Conservation (phyloP, 139 green algal genomes). For the Micractinium sp. region DNA sequence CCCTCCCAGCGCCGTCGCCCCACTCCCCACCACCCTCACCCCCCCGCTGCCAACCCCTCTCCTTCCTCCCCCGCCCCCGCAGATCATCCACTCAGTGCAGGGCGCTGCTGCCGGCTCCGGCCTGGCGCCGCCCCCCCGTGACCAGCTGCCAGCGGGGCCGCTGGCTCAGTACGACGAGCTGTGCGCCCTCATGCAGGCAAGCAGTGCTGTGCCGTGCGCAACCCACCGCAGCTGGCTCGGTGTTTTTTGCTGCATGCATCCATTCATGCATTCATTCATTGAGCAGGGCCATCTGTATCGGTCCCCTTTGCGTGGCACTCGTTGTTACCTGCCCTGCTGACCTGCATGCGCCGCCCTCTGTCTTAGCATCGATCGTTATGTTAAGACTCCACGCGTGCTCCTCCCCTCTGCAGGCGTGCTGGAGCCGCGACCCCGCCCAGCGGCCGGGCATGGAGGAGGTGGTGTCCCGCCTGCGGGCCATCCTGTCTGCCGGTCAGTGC, state of each 20-base stretch:
- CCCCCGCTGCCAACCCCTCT: not conserved
- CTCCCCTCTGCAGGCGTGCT: constrained; percentile 31
- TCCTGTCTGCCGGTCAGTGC: not conserved
- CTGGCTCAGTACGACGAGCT: constrained; percentile 3
- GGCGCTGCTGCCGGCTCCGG: not conserved
- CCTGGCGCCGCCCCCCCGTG: constrained; percentile 8
- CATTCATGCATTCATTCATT: no score
- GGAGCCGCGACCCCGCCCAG: constrained; percentile 15
- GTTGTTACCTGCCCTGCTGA: no score
- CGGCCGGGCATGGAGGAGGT: constrained; percentile 33
- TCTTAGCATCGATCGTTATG: not conserved
- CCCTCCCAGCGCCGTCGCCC: no score
- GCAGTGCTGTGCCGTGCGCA: no score
- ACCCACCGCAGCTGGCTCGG: no score
- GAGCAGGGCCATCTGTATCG: no score
- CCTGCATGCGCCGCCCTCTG: no score
- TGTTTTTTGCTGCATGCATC: no score
- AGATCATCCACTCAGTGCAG: constrained; percentile 37
- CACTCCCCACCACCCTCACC: not conserved
- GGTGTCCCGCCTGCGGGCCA: not conserved
- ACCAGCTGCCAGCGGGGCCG: constrained; percentile 10
- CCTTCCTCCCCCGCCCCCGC: not conserved
- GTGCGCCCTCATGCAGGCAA: no score
- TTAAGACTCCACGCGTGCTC: no score
- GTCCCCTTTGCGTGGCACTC: no score